Percentiles rank a stretch among this genome's conserved stretches.
Conservation (phyloP, 2,329 filamentous ascomycete genomes). For the Diaporthe ampelina region DNA sequence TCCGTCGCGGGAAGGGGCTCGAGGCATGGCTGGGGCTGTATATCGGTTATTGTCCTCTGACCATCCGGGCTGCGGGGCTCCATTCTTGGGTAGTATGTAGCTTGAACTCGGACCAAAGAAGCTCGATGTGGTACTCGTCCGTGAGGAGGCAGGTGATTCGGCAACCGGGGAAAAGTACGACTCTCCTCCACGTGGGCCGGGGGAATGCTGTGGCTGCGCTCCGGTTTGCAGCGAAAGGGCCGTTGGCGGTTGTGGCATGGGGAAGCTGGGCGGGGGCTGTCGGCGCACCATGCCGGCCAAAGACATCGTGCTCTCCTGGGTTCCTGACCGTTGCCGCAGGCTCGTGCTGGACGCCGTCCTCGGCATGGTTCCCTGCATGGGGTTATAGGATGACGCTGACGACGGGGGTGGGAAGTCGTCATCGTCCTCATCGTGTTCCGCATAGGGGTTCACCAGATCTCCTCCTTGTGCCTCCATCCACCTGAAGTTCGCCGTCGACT, state of each 20-base stretch:
- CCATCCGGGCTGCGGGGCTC: conserved; percentile 76
- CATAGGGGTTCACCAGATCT: conserved; percentile 86
- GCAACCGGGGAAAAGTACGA: conserved; percentile 94
- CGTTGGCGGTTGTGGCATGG: conserved; percentile 66
- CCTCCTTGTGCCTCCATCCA: conserved; percentile 80
- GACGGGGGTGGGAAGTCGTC: conserved; percentile 59
- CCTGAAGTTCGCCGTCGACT: conserved; percentile 78
- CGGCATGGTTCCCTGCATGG: conserved; percentile 60
- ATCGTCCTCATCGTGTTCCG: conserved; percentile 73
- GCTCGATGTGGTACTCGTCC: conserved; percentile 81
- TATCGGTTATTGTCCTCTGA: conserved; percentile 84
- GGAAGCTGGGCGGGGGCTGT: conserved; percentile 79
- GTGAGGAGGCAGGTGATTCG: conserved; percentile 83
- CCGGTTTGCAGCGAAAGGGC: conserved; percentile 78
- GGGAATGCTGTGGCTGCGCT: conserved; percentile 66
- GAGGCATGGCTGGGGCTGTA: conserved; percentile 88
- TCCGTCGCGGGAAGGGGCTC: conserved; percentile 84
- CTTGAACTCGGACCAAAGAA: conserved; percentile 71
- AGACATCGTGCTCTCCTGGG: conserved; percentile 76
- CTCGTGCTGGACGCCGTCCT: conserved; percentile 82
- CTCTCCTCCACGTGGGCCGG: conserved; percentile 74
- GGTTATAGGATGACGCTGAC: conserved; percentile 38
- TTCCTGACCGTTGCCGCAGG: conserved; percentile 81
- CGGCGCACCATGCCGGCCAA: conserved; percentile 67
- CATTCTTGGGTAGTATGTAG: conserved; percentile 81